phyloP scores from a whole-genome alignment of 345 rosid genomes.

The Odontarrhena argentea region DNA sequence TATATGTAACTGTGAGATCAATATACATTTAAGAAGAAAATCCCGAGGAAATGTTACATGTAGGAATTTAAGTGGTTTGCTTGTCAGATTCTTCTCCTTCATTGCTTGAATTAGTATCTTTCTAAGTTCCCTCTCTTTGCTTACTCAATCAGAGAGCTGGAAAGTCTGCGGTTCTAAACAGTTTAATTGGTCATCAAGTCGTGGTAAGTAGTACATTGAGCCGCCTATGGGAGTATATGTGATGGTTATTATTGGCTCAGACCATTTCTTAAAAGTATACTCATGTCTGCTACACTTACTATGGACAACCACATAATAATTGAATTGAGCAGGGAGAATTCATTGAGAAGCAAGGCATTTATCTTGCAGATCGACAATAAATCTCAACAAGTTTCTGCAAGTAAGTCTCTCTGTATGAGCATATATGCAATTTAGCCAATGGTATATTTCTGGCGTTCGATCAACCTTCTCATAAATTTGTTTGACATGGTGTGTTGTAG shows the following conservation, averaged over 20 bases:
- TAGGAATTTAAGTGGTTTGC: no score
- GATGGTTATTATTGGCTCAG: conserved; percentile 10
- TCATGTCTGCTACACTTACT: conserved; percentile 25
- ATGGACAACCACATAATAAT: conserved; percentile 72
- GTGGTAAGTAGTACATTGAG: no score
- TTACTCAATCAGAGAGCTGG: no score
- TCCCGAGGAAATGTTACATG: no score
- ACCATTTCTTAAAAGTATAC: neutral
- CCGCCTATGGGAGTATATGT: neutral
- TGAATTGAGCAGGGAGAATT: conserved; percentile 69
- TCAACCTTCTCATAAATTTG: conserved; percentile 36
- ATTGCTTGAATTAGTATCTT: no score
- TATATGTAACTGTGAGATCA: no score
- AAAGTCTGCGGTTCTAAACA: no score
- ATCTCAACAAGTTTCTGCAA: conserved; percentile 94
- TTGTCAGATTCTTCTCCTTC: no score
- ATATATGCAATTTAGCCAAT: conserved; percentile 13
- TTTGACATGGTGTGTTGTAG: conserved; percentile 43
- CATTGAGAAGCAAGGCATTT: conserved; percentile 70
- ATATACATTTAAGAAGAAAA: no score
- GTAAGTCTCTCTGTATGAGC: conserved; percentile 48
- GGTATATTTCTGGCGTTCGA: conserved; percentile 5
- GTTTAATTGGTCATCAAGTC: no score
- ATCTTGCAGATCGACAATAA: conserved; percentile 84
- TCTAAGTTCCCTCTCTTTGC: no score